Base-by-base conservation (phyloP, 352 stramenopile genomes). In the Thraustochytrium sp. region DNA sequence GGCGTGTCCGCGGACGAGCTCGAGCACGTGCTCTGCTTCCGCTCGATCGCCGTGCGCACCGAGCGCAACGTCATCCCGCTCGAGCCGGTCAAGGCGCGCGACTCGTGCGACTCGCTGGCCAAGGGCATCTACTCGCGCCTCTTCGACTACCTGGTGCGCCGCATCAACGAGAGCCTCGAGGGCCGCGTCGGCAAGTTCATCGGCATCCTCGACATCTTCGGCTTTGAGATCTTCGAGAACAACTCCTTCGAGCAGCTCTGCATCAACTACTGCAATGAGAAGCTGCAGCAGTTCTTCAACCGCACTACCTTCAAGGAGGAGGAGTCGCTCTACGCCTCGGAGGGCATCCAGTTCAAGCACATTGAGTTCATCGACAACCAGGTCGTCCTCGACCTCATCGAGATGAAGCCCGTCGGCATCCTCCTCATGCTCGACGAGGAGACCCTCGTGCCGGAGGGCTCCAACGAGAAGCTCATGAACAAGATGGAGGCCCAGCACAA, bases 121-220 rank as follows among this genome's bases (percentile, higher is more conserved):
- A 97, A 98, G 40, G 96, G 94, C 53, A 88, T 97, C 4, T 99
- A 99, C 85, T 92, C 90, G 31, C 93, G 94, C 48, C 87, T 99
- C 16, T 99, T 99, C 90, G 91, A 93, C 37, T 98, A 92, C 88
- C 92, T 99, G 54, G 96, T 99, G 9, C 87, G 88, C 11, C 54
- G 53, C 26, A 54, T 89, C 16, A 89, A 89, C 54, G 83, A 56
- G 23, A 48, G 34, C 29, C 75, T 84, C n/a, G 75, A 64, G n/a
- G 75, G 61, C 40, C 55, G 55, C 75, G 34, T 18, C 31, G 75
- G 75, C 40, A 83, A 54, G 29, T 73, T 80, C 36, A 73, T 84
- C 61, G 75, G 75, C 29, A 86, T 87, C 72, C 89, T 97, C 36
- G 94, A 97, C 85, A 97, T 97, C 61, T 97, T 97, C 75, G 94